Evolutionary conservation across 2,329 filamentous ascomycete species (phyloP).

Genomic region (Sarocladium oryzae): DNA sequence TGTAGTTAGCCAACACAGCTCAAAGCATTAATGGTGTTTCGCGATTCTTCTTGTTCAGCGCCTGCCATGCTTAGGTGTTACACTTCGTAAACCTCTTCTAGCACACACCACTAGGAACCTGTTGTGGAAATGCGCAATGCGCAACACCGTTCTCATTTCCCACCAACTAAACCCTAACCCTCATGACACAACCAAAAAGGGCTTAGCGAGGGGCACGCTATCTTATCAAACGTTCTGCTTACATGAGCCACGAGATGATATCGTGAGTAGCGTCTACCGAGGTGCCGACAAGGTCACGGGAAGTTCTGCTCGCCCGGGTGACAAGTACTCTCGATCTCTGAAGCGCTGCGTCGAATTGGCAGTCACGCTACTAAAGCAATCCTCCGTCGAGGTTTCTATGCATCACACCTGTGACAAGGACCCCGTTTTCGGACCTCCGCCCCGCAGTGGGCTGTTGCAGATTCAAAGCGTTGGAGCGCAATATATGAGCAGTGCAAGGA

Average conservation of each 20-base stretch:
- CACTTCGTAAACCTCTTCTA: no score
- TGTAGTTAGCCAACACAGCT: no score
- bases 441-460: slow-evolving; percentile 3
- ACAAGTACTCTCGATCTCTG: not conserved
- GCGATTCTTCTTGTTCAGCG: no score
- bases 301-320: not conserved
- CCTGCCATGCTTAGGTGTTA: no score
- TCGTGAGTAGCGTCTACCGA: not conserved
- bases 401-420: not conserved
- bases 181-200: not conserved
- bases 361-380: not conserved
- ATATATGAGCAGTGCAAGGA: not conserved
- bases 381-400: not conserved
- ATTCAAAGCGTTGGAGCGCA: slow-evolving; percentile 1
- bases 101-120: no score
- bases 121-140: no score
- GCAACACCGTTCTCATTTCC: no score
- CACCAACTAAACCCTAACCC: not conserved
- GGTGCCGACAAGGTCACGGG: not conserved
- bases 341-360: not conserved
- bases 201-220: slow-evolving; percentile 5
- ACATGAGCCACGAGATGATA: not conserved
- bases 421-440: slow-evolving; percentile 7
- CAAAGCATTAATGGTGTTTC: no score
- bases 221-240: slow-evolving; percentile 1